phyloP scores from a whole-genome alignment of 345 rosid species.

The Eucalyptus regnans region DNA sequence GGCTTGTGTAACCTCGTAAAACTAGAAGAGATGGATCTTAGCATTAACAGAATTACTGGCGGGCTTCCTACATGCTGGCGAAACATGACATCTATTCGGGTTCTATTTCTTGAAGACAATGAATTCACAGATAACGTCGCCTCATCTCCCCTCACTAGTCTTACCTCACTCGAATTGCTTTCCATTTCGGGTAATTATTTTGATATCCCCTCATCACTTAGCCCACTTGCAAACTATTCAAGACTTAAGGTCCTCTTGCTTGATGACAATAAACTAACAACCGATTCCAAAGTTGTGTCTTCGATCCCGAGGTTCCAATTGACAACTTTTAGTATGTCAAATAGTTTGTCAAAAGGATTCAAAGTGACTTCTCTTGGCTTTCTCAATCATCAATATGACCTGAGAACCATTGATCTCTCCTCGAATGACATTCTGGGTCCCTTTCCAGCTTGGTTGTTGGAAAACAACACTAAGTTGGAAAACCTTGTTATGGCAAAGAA shows the following conservation, averaged over 20 bases:
- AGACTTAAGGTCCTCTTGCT: background rate
- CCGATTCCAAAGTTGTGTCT: background rate
- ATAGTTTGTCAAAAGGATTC: background rate
- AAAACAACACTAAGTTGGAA: background rate
- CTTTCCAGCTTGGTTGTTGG: background rate
- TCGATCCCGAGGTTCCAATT: background rate
- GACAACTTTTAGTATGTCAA: background rate
- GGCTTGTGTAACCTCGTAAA: background rate
- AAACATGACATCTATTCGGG: background rate
- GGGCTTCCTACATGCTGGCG: background rate
- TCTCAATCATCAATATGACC: background rate
- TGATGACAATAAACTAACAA: background rate
- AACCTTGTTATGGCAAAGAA: fast-evolving
- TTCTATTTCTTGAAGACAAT: fast-evolving
- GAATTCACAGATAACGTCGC: background rate
- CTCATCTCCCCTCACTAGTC: background rate
- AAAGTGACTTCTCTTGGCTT: background rate
- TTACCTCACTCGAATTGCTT: background rate
- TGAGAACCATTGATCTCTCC: background rate
- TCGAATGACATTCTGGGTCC: background rate
- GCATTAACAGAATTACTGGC: fast-evolving
- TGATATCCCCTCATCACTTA: background rate
- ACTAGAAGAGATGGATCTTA: background rate
- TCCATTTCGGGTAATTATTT: background rate
- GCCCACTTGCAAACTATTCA: background rate